A percentile compares a stretch with the other conserved stretches of the same genome.
Evolutionary conservation across 352 stramenopile species (phyloP).

Genomic region (Globisporangium nodosum): DNA sequence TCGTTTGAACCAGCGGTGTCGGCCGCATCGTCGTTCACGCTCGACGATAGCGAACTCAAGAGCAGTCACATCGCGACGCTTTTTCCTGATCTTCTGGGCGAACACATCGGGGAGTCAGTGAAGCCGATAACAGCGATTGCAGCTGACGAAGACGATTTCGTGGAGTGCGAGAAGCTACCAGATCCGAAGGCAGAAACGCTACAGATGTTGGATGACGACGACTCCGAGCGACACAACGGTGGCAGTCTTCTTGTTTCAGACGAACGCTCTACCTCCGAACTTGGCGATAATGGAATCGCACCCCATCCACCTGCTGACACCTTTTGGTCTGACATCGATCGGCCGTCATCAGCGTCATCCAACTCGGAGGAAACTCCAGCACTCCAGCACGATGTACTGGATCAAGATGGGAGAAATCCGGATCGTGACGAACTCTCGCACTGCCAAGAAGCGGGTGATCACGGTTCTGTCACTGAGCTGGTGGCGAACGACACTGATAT

Average conservation of each 20-base stretch:
- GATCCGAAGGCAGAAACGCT: not conserved
- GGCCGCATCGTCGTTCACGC: not conserved
- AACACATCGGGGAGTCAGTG: not conserved
- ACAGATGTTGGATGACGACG: not conserved
- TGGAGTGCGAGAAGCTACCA: not conserved
- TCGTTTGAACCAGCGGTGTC: not conserved
- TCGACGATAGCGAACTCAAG: not conserved
- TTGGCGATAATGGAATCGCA: not conserved
- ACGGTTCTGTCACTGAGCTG: not conserved
- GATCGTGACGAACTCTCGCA: not conserved
- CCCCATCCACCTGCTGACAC: not conserved
- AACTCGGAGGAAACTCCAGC: not conserved
- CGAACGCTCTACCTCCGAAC: too few species aligned
- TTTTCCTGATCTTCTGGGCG: not conserved
- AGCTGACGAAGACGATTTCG: not conserved
- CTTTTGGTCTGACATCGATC: not conserved
- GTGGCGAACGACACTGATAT: not conserved
- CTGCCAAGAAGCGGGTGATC: not conserved
- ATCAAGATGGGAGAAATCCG: not conserved
- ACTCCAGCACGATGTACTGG: not conserved
- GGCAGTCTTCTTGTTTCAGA: not conserved
- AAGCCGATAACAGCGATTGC: not conserved
- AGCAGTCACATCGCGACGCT: not conserved
- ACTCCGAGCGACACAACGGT: not conserved
- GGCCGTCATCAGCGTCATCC: not conserved